These are phyloP conservation scores for Emmonsiellopsis sp. DNA, from an alignment of 2,329 filamentous ascomycete species.

Conservation along the genomic window DNA sequence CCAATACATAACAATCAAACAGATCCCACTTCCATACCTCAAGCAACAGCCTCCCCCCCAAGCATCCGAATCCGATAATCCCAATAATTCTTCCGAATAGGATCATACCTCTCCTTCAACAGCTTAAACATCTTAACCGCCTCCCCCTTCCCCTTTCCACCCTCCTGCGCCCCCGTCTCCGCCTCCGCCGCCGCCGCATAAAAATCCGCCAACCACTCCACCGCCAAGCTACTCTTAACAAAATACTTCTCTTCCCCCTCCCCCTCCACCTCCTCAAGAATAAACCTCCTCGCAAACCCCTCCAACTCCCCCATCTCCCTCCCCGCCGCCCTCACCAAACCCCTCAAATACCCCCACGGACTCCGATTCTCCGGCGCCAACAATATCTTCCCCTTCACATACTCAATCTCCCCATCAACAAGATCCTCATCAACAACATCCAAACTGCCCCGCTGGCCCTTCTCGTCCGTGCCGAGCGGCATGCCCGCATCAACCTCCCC, in stretches of 20 bases:
- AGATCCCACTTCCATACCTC: background rate
- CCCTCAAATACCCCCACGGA: constrained; percentile 85
- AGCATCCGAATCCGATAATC: constrained; percentile 57
- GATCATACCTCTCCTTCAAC: constrained; percentile 79
- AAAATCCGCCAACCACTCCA: constrained; percentile 42
- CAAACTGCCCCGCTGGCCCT: constrained; percentile 22
- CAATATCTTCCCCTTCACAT: constrained; percentile 62
- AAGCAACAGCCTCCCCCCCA: constrained; percentile 10
- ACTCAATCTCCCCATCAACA: constrained; percentile 66
- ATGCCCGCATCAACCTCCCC: constrained; percentile 30
- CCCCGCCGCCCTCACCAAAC: constrained; percentile 60
- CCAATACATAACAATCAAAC: too few species aligned
- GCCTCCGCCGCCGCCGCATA: constrained; percentile 33
- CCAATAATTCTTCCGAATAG: constrained; percentile 88
- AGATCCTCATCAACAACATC: constrained; percentile 50
- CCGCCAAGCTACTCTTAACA: constrained; percentile 53
- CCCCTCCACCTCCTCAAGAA: constrained; percentile 37
- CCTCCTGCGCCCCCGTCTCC: constrained; percentile 26
- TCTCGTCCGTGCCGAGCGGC: constrained; percentile 15
- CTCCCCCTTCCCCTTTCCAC: constrained; percentile 31
- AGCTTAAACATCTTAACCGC: constrained; percentile 64
- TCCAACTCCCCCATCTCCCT: constrained; percentile 42
- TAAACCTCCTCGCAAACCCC: constrained; percentile 47
- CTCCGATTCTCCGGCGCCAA: constrained; percentile 89
- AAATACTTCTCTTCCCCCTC: constrained; percentile 20